Evolutionary conservation across 106 monocot genomes (phyloP).

Genomic region (Iris macrosiphon): DNA sequence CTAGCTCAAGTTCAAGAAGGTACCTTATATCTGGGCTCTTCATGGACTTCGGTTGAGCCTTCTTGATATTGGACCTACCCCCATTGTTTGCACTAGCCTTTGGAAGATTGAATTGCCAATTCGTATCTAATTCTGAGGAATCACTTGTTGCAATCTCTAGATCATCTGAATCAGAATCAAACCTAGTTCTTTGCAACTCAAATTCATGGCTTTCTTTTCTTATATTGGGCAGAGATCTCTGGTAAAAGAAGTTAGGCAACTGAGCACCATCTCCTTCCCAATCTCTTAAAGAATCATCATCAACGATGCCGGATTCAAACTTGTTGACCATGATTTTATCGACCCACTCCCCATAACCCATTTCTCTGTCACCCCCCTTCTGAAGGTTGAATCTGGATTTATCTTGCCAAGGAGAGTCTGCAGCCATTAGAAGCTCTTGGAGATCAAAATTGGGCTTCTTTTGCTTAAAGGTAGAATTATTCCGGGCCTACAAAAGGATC

Average conservation of each 20-base stretch:
- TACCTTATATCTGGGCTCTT: constrained; percentile 36
- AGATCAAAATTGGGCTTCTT: constrained; percentile 30
- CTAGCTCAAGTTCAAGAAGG: not conserved
- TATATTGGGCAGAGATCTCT: constrained; percentile 25
- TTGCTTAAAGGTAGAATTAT: constrained; percentile 13
- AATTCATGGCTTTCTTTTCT: constrained; percentile 15
- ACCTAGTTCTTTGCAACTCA: constrained; percentile 12
- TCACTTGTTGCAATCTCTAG: constrained; percentile 49
- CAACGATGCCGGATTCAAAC: constrained; percentile 6
- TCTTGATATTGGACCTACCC: constrained; percentile 25
- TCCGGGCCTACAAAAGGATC: constrained; percentile 16
- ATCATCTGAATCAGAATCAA: constrained; percentile 52
- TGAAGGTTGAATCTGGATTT: not conserved
- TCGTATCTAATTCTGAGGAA: constrained; percentile 53
- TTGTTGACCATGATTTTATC: constrained; percentile 48
- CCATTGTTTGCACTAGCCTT: constrained; percentile 16
- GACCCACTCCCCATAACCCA: constrained; percentile 30
- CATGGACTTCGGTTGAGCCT: constrained; percentile 27
- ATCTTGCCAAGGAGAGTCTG: constrained; percentile 35
- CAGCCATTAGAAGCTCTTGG: constrained; percentile 17
- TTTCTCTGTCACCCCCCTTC: constrained; percentile 26
- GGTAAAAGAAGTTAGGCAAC: constrained; percentile 32
- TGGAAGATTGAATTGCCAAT: constrained; percentile 28
- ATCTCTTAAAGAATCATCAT: constrained; percentile 23
- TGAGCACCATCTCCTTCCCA: constrained; percentile 26